phyloP scores from a whole-genome alignment of 768 basidiomycete species.

The Hortiboletus flavorubellus region DNA sequence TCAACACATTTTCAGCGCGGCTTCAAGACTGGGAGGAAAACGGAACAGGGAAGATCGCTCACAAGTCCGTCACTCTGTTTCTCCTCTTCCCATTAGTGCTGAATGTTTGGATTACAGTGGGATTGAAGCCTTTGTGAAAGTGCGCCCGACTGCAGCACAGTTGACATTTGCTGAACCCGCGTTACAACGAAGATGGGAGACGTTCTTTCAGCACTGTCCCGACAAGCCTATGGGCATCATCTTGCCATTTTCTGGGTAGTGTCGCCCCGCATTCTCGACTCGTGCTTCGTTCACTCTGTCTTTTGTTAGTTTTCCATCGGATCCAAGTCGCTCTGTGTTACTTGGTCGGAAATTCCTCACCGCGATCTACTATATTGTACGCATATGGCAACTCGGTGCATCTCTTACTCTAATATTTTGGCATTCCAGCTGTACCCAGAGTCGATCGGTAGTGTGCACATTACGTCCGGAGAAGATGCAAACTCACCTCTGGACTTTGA shows the following conservation, averaged over 20 bases:
- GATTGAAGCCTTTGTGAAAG: conserved; percentile 52
- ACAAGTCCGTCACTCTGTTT: conserved; percentile 42
- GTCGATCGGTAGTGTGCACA: conserved; percentile 45
- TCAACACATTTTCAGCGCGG: conserved; percentile 19
- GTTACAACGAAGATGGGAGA: conserved; percentile 49
- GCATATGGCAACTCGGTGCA: not conserved
- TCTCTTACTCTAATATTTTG: not conserved
- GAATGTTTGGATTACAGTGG: conserved; percentile 33
- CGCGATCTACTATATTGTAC: conserved; percentile 32
- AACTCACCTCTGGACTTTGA: conserved; percentile 40
- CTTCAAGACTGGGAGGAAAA: conserved; percentile 30
- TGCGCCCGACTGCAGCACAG: conserved; percentile 49
- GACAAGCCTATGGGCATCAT: conserved; percentile 55
- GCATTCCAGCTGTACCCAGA: conserved; percentile 37
- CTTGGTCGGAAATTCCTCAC: conserved; percentile 26
- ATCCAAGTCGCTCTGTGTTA: not conserved
- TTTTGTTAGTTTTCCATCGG: conserved; percentile 19
- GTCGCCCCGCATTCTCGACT: no score
- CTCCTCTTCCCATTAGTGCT: not conserved
- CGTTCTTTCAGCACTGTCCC: conserved; percentile 44
- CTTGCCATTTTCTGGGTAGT: not conserved
- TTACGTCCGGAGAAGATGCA: conserved; percentile 38
- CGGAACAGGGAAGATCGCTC: conserved; percentile 47
- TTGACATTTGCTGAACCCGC: conserved; percentile 42
- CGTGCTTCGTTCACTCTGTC: not conserved